Evolutionary conservation across 1,284 basidiomycete genomes (phyloP).

Genomic region (Tetrapyrgos nigripes): DNA sequence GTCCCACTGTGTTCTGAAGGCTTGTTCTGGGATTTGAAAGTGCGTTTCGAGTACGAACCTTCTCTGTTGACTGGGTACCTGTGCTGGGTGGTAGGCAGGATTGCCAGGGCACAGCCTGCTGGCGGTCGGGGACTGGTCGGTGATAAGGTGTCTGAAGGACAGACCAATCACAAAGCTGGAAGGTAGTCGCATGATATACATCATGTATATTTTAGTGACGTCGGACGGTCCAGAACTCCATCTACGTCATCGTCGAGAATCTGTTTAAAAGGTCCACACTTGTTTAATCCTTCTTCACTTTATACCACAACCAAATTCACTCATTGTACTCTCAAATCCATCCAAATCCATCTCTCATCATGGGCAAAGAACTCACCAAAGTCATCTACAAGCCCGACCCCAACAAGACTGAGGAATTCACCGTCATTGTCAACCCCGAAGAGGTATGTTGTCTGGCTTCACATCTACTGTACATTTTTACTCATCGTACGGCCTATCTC

Average conservation of each 20-base stretch:
- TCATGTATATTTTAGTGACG: too few species aligned
- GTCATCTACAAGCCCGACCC: conserved; percentile 80
- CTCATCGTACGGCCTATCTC: conserved; percentile 14
- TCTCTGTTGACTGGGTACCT: too few species aligned
- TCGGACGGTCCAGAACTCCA: conserved; percentile 24
- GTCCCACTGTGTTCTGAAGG: too few species aligned
- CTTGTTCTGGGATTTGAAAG: too few species aligned
- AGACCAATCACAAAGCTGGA: not conserved
- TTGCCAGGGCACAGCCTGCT: too few species aligned
- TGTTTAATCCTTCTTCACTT: not conserved
- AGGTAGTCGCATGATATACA: conserved; percentile 33
- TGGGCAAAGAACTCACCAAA: conserved; percentile 64
- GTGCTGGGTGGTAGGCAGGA: too few species aligned
- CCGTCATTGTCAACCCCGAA: conserved; percentile 67
- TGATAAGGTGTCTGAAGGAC: too few species aligned
- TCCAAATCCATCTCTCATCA: conserved; percentile 33
- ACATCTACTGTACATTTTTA: conserved; percentile 18
- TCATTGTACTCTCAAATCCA: conserved; percentile 6
- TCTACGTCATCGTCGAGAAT: conserved; percentile 42
- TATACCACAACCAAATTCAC: not conserved
- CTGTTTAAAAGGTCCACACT: conserved; percentile 36
- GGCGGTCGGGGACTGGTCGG: too few species aligned
- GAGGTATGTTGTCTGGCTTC: conserved; percentile 53
- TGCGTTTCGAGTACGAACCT: too few species aligned
- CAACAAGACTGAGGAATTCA: conserved; percentile 72